Evolutionary conservation across 257 asterid species (phyloP).

Genomic region (Jasminum sambac): DNA sequence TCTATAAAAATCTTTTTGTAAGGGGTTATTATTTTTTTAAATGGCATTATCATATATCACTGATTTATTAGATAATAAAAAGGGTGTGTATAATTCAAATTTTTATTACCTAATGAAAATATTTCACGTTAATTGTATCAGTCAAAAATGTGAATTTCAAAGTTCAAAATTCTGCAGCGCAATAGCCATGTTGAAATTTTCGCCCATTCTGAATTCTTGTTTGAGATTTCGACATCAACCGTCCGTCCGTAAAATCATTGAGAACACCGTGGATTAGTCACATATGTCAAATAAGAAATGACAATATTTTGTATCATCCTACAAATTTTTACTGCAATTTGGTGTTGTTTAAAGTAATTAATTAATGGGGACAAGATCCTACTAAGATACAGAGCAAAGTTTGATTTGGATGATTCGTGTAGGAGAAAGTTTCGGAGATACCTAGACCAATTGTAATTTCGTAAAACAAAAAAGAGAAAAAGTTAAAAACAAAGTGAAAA

Average conservation of each 20-base stretch:
- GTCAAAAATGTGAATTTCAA: too few species aligned
- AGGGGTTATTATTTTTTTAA: too few species aligned
- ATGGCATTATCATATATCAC: too few species aligned
- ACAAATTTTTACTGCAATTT: not conserved
- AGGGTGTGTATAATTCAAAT: too few species aligned
- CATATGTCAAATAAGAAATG: not conserved
- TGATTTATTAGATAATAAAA: too few species aligned
- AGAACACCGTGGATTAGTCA: slow-evolving; percentile 20
- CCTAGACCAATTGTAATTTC: slow-evolving; percentile 12
- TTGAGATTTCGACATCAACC: slow-evolving; percentile 3
- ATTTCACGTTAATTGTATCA: too few species aligned
- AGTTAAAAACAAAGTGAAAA: not conserved
- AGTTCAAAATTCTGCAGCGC: too few species aligned
- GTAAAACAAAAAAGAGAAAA: not conserved
- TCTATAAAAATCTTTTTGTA: too few species aligned
- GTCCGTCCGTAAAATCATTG: slow-evolving; percentile 23
- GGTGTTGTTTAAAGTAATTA: not conserved
- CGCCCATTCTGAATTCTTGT: slow-evolving; percentile 2
- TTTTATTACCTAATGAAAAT: too few species aligned
- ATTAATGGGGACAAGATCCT: not conserved
- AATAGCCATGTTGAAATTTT: not conserved
- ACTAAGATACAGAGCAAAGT: not conserved
- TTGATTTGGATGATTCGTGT: not conserved
- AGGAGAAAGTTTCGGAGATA: slow-evolving; percentile 22
- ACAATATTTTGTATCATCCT: not conserved